A percentile compares a stretch with the other conserved stretches of the same genome.
Conservation (phyloP, 2,329 filamentous ascomycete species). For the Sclerotinia trifoliorum region DNA sequence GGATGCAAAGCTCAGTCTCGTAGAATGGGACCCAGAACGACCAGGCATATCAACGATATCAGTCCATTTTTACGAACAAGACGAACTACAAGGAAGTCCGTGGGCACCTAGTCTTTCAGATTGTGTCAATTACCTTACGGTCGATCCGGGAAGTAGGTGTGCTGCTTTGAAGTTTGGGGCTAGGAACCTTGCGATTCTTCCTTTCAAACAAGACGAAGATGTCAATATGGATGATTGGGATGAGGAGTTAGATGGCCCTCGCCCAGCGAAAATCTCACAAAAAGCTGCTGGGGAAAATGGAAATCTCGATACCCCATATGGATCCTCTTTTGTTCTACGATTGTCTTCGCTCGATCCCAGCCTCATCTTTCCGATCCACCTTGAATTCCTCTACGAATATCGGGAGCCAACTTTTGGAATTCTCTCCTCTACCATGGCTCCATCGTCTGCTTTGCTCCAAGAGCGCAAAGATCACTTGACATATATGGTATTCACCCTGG, state of each 20-base stretch:
- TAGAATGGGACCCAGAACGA: constrained; percentile 87
- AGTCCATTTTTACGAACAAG: constrained; percentile 97
- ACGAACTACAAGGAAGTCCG: constrained; percentile 78
- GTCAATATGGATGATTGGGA: constrained; percentile 91
- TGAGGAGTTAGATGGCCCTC: constrained; percentile 71
- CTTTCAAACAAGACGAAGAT: constrained; percentile 88
- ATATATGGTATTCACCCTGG: constrained; percentile 93
- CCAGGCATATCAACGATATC: constrained; percentile 82
- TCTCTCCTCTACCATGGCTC: constrained; percentile 71
- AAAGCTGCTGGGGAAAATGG: constrained; percentile 35
- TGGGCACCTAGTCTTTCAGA: constrained; percentile 76
- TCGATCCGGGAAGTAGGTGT: constrained; percentile 89
- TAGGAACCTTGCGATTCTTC: constrained; percentile 87
- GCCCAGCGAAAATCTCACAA: constrained; percentile 46
- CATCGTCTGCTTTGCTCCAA: constrained; percentile 69
- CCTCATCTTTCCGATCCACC: constrained; percentile 83
- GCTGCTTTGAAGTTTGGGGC: constrained; percentile 90
- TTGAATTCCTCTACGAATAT: constrained; percentile 94
- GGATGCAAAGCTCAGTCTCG: constrained; percentile 87
- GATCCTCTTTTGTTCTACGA: constrained; percentile 88
- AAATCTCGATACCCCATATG: constrained; percentile 66
- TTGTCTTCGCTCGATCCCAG: constrained; percentile 84
- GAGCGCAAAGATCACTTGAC: constrained; percentile 81
- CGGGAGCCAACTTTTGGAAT: constrained; percentile 97
- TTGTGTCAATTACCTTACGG: constrained; percentile 77